Base-by-base conservation (phyloP, 805 yeast genomes). In the Candida arabinofermentans region DNA sequence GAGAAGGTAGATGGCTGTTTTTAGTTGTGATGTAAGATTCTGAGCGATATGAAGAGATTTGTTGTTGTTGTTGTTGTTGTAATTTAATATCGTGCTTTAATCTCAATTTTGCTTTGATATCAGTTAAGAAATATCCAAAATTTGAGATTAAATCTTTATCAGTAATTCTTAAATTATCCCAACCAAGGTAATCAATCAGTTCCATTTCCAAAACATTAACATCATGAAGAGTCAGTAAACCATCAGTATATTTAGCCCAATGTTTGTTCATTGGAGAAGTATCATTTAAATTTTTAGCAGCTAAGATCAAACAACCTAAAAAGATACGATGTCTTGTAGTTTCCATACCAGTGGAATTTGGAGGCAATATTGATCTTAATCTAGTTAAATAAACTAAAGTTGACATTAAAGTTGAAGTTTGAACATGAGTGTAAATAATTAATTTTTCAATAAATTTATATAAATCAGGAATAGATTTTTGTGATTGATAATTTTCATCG, bases 231-330 rank as follows among this genome's bases (percentile, higher is more conserved):
- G 81, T 60, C 46, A 91, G 74, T 33, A 93, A 71, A 0, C 97
- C 97, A 59, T 83, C 82, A 3, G 98, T 90, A 69, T 91, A 90
- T 46, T 79, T 74, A 4, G 96, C 83, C 99, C 99, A 91, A 68
- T 93, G 97, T 66, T 85, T 90, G 67, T 91, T 91, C 61, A 91
- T 75, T 33, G 99, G 99, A 17, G 95, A 83, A 3, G 96, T 85
- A 69, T 91, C 99, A 65, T 91, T 91, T 49, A 90, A 75, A 48
- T 81, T 81, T 68, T 91, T 91, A 13, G 98, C 96, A n/a, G 96
- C 86, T 37, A 93, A 66, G 34, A 91, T 87, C 42, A 91, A 72
- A 34, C 96, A 79, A 0, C 97, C 96, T 39, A 91, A 69, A 51
- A 91, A 93, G 43, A 91, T 86, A 46, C 98, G 75, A 68, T 91